A percentile compares a stretch with the other conserved stretches of the same genome.
phyloP scores from a whole-genome alignment of 1,284 basidiomycete genomes.

The Sphaerobolus stellatus region DNA sequence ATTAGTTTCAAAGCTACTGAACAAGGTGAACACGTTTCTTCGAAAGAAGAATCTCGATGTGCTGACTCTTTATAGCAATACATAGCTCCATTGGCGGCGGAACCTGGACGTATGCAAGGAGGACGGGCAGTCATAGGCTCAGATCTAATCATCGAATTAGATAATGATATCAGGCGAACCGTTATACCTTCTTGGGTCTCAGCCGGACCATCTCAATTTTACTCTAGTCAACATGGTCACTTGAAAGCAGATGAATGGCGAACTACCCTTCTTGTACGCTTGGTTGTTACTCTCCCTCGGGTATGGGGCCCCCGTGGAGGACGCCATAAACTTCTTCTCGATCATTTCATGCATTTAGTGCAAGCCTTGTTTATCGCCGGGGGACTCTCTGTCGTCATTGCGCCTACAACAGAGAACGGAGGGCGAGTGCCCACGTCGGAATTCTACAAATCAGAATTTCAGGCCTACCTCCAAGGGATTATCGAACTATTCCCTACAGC shows the following conservation, averaged over 20 bases:
- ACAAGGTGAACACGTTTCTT: background rate
- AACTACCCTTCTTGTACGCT: conserved; percentile 28
- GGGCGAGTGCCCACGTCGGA: background rate
- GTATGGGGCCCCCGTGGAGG: conserved; percentile 23
- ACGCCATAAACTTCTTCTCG: conserved; percentile 20
- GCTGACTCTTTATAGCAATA: too few relatives aligned
- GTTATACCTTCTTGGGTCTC: conserved; percentile 29
- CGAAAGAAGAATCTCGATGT: conserved; percentile 17
- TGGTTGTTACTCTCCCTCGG: conserved; percentile 32
- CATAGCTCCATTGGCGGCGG: too few relatives aligned
- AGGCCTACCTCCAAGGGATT: conserved; percentile 21
- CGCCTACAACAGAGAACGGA: background rate
- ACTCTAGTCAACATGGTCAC: conserved; percentile 24
- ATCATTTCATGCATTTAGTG: conserved; percentile 34
- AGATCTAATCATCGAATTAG: conserved; percentile 20
- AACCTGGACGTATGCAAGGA: too few relatives aligned
- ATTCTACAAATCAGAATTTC: background rate
- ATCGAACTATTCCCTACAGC: conserved; percentile 21
- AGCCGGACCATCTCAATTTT: conserved; percentile 26
- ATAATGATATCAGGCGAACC: conserved; percentile 23
- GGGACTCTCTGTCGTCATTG: background rate
- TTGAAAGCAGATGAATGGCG: conserved; percentile 35
- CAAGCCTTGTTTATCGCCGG: conserved; percentile 17
- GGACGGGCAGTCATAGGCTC: conserved; percentile 25
- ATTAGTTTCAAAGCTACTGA: background rate